Evolutionary conservation across 202 grass and related monocot genomes (phyloP).

Genomic region (Schoenoplectus tabernaemontani): DNA sequence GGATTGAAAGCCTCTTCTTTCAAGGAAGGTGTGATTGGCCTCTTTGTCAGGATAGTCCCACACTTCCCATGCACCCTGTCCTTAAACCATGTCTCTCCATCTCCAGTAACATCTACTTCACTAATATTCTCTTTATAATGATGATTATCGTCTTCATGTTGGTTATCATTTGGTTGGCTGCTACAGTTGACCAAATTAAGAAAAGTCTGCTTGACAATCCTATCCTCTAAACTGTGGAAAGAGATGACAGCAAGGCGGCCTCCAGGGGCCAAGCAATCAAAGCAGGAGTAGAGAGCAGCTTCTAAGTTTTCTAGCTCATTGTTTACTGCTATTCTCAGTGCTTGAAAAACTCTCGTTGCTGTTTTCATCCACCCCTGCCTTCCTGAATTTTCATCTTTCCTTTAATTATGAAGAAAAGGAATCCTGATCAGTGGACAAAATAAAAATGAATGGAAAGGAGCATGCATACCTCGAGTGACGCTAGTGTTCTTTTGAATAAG

Average conservation of each 20-base stretch:
- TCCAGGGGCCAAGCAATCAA: slow-evolving; percentile 62
- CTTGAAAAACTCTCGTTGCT: slow-evolving; percentile 86
- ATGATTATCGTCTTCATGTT: slow-evolving; percentile 20
- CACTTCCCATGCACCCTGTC: slow-evolving; percentile 51
- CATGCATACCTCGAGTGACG: slow-evolving; percentile 40
- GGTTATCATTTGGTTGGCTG: slow-evolving; percentile 16
- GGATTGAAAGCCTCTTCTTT: slow-evolving; percentile 87
- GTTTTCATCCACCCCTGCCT: slow-evolving; percentile 90
- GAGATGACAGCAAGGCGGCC: slow-evolving; percentile 77
- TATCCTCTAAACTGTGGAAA: slow-evolving; percentile 86
- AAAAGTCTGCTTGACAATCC: slow-evolving; percentile 84
- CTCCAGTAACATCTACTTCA: slow-evolving; percentile 9
- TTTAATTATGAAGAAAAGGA: slow-evolving; percentile 22
- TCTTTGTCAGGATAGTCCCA: slow-evolving; percentile 70
- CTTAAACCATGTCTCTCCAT: slow-evolving; percentile 48
- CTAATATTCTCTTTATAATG: not conserved
- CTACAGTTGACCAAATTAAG: slow-evolving; percentile 53
- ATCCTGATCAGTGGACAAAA: slow-evolving; percentile 1
- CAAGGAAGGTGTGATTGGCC: slow-evolving; percentile 68
- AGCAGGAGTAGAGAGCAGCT: slow-evolving; percentile 70
- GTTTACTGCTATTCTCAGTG: slow-evolving; percentile 89
- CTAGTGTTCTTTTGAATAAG: slow-evolving; percentile 51
- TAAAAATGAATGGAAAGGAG: not conserved
- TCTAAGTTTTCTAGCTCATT: slow-evolving; percentile 59
- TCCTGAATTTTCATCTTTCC: slow-evolving; percentile 43